Base-by-base conservation (phyloP, 805 yeast species). In the Candida tallmaniae region DNA sequence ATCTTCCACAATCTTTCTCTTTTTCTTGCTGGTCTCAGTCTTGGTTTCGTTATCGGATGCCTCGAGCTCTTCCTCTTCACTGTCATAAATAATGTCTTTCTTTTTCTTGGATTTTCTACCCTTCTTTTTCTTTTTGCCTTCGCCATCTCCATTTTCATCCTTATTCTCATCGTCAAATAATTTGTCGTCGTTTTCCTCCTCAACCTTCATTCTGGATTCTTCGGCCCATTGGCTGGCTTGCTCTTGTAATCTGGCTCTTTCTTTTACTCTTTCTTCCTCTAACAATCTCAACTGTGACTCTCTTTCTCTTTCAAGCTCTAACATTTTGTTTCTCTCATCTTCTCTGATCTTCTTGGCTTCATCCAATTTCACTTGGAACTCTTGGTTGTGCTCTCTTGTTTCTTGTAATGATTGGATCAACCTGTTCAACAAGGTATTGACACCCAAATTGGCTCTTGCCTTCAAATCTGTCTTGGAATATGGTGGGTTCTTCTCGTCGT, bases 381-480 rank as follows among this genome's bases (percentile, higher is more conserved):
- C 70, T 12, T 56, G 56, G 38, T 85, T 89, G 56, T 71, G 79
- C 41, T 73, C 80, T 44, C 69, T 66, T 44, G 93, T 96, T 45
- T 85, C 90, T 17, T 72, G 76, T 33, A 83, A 62, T 19, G 80
- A 76, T 40, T 80, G 74, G 45, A 74, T 83, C 44, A 93, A 69
- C 52, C 88, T 82, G 39, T 75, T 78, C 41, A 74, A 67, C 53
- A 88, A 68, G 0, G 96, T 83, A 37, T 79, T 76, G 32, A 78
- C 70, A 53, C 95, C 96, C 73, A 87, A 74, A 45, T 75, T 74
- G n/a, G 93, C 90, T 61, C 97, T 79, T 46, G 88, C 81, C 49
- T 79, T 81, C 46, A 93, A 67, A 43, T 89, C 96, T 13, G 76
- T 76, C 18, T 82, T 69, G 2, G 94, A 82, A 54, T 77, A 85